Evolutionary conservation across 495 filamentous ascomycete genomes (phyloP), one percentile per base, ranked within the genome.

Genomic region (Podospora anserina): DNA sequence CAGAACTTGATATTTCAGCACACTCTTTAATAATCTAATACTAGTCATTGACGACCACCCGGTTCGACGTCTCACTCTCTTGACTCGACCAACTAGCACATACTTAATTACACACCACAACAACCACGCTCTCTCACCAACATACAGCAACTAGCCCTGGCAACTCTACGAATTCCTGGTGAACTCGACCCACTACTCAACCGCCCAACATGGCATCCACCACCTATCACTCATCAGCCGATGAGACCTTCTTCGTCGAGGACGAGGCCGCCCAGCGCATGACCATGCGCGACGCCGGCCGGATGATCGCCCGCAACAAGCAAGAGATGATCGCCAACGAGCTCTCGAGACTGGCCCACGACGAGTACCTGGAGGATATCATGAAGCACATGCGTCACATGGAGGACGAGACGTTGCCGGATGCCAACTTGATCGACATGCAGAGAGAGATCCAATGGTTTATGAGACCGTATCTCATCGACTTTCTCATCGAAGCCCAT

Each of bases 391-490:
- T 97, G 91, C 87, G 93, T 77, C 85, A 91, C 69, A 97, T 99
- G 94, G 95, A 99, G 95, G 82, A 87, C 72, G 89, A 93, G 78
- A 98, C 96, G 44, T 82, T 97, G 71, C 93, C 95, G 34, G 96
- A 99, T 77, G 92, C 96, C 74, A 93, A 93, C 72, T 92, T 94
- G 19, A 99, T 99, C 78, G 95, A 99, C 72, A 96, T 98, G 78
- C 95, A 99, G 79, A 91, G 93, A 60, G 95, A 99, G 82, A 98
- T 99, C 66, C 92, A 97, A 76, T 99, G 96, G 96, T 97, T 94
- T 83, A 99, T 99, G 95, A 86, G 95, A 71, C 94, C 95, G 0
- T 99, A 97, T 78, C 89, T 99, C 30, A 89, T 99, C 71, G 95
- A 99, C 82, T 99, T 99, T 83, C 87, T 99, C 64, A 91, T 97